Percentiles rank a stretch among this genome's conserved stretches.
phyloP scores from a whole-genome alignment of 2,329 filamentous ascomycete species.

The Curvularia lunata region DNA sequence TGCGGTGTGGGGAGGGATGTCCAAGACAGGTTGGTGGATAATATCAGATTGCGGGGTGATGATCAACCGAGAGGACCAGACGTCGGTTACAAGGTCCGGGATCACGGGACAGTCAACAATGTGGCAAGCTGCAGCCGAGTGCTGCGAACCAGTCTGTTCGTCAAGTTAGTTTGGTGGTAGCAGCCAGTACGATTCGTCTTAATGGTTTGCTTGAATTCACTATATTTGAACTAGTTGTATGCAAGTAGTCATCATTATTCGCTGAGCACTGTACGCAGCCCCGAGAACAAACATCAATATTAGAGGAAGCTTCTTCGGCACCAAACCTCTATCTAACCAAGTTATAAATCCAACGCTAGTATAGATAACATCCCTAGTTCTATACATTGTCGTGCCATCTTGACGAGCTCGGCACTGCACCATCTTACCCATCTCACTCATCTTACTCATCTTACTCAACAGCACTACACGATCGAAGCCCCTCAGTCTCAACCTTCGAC shows the following conservation, averaged over 20 bases:
- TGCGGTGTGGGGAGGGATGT: neutral
- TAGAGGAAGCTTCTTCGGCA: neutral
- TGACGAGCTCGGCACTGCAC: neutral
- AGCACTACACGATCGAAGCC: neutral
- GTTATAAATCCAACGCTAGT: neutral
- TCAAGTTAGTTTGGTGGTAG: neutral
- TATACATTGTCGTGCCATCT: neutral
- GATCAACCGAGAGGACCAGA: conserved; percentile 11
- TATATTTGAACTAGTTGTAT: neutral
- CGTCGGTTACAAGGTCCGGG: conserved; percentile 1
- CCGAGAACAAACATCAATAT: neutral
- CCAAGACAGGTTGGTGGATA: conserved; percentile 5
- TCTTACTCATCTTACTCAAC: neutral
- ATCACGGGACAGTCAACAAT: neutral
- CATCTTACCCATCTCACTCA: neutral
- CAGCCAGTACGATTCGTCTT: neutral
- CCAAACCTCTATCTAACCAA: neutral
- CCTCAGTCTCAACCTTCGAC: neutral
- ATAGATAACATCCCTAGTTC: neutral
- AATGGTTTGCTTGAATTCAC: neutral
- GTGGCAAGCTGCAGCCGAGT: neutral
- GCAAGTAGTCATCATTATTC: neutral
- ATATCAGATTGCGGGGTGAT: conserved; percentile 14
- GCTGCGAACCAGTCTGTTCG: neutral
- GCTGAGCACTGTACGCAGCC: neutral